Evolutionary conservation across 164 flowering plant species (phyloP).

Genomic region (Magnolia officinalis): DNA sequence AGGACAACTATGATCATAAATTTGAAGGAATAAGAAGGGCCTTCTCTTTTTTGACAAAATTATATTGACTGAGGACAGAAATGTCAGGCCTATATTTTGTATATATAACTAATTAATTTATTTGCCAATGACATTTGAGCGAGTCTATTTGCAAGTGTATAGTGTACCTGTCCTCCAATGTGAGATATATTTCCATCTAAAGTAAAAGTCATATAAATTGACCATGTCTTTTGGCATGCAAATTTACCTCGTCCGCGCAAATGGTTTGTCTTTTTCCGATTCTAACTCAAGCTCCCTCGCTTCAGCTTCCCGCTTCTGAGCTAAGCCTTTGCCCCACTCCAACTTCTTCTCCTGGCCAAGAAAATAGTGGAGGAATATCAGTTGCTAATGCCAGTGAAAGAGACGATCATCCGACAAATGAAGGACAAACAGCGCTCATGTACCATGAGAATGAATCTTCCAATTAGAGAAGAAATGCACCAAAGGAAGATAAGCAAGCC

Average conservation of each 20-base stretch:
- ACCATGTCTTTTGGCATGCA: background rate
- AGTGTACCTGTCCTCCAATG: too few relatives aligned
- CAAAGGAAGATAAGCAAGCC: background rate
- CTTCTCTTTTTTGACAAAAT: too few relatives aligned
- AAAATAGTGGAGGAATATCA: constrained; percentile 1
- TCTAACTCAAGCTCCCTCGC: constrained; percentile 60
- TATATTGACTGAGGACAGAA: too few relatives aligned
- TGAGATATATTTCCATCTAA: background rate
- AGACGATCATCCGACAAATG: background rate
- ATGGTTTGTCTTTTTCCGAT: constrained; percentile 78
- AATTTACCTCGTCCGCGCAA: constrained; percentile 78
- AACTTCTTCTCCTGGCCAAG: constrained; percentile 61
- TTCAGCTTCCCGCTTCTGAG: constrained; percentile 92
- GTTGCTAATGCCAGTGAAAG: background rate
- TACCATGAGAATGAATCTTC: background rate
- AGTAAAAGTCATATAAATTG: background rate
- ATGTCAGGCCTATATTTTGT: too few relatives aligned
- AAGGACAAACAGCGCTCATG: background rate
- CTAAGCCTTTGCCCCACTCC: constrained; percentile 97
- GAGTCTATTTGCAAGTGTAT: too few relatives aligned
- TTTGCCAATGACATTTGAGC: too few relatives aligned
- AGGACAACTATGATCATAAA: too few relatives aligned
- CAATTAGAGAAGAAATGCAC: background rate
- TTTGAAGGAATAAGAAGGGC: too few relatives aligned
- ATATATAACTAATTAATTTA: too few relatives aligned